These are phyloP conservation scores for Hamigera avellanea DNA, from an alignment of 495 filamentous ascomycete species.

Conservation along the genomic window DNA sequence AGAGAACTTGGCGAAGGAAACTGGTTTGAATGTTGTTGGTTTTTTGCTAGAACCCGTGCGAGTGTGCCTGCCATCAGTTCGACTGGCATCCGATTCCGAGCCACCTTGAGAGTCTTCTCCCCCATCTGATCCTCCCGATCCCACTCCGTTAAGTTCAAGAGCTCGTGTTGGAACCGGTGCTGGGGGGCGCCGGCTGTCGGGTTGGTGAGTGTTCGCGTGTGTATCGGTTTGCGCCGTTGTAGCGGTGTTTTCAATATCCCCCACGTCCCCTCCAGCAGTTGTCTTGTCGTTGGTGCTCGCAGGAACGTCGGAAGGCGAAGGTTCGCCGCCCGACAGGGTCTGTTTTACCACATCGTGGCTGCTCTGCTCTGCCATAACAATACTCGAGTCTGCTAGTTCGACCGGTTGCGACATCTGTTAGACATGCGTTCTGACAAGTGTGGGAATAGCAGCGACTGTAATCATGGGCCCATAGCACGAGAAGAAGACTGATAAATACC, in stretches of 20 bases:
- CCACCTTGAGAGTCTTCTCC: conserved; percentile 37
- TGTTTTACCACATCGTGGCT: conserved; percentile 70
- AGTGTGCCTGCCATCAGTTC: conserved; percentile 45
- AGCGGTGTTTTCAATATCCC: conserved; percentile 33
- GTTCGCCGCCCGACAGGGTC: conserved; percentile 62
- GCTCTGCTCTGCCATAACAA: conserved; percentile 77
- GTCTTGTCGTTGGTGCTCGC: conserved; percentile 46
- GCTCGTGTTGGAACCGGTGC: conserved; percentile 29
- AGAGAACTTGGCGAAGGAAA: conserved; percentile 78
- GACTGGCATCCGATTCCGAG: conserved; percentile 38
- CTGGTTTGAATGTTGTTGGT: conserved; percentile 79
- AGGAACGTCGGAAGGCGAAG: conserved; percentile 62
- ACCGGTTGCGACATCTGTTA: conserved; percentile 24
- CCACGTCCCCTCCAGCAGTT: conserved; percentile 46
- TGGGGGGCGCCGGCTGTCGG: too few species aligned
- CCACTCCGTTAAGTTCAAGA: conserved; percentile 33
- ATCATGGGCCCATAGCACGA: conserved; percentile 14
- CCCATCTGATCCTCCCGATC: conserved; percentile 26
- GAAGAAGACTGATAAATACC: conserved; percentile 24
- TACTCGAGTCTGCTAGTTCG: conserved; percentile 40
- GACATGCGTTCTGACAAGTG: conserved; percentile 16
- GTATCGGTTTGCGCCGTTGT: conserved; percentile 15
- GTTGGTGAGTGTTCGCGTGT: conserved; percentile 15
- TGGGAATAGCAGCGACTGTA: conserved; percentile 9
- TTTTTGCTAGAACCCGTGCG: conserved; percentile 71